phyloP scores from a whole-genome alignment of 352 stramenopile species.

The Phytopythium kandeliae region DNA sequence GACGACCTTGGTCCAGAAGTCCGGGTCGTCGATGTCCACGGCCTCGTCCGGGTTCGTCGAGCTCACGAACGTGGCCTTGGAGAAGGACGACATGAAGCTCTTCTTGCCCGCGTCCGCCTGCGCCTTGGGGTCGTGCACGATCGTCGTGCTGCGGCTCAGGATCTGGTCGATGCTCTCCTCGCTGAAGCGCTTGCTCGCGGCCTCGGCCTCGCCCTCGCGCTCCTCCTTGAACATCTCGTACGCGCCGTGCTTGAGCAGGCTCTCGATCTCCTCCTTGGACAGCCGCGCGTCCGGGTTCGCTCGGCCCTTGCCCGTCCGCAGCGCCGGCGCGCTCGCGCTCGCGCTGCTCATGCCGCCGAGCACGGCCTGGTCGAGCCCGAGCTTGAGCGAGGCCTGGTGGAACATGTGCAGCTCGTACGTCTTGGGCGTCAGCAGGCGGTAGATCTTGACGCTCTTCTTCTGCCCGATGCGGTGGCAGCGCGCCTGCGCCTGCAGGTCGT shows the following conservation, averaged over 20 bases:
- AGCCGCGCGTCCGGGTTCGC: conserved; percentile 45
- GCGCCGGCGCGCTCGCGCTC: conserved; percentile 18
- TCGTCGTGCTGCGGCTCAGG: conserved; percentile 87
- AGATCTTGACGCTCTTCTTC: conserved; percentile 93
- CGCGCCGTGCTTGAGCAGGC: conserved; percentile 89
- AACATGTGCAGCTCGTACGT: conserved; percentile 95
- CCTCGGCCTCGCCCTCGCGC: conserved; percentile 87
- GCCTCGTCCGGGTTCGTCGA: conserved; percentile 81
- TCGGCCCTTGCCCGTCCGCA: conserved; percentile 26
- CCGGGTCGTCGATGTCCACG: conserved; percentile 90
- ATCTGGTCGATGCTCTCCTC: conserved; percentile 99
- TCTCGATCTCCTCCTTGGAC: conserved; percentile 90
- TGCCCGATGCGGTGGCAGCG: conserved; percentile 92
- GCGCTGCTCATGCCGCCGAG: conserved; percentile 83
- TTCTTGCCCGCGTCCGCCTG: conserved; percentile 42
- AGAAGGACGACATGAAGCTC: conserved; percentile 87
- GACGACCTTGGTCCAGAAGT: conserved; percentile 94
- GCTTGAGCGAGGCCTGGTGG: conserved; percentile 88
- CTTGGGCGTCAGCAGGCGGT: conserved; percentile 87
- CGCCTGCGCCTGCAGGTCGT: conserved; percentile 93
- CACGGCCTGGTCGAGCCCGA: conserved; percentile 90
- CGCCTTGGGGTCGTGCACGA: conserved; percentile 79
- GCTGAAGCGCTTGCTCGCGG: conserved; percentile 94
- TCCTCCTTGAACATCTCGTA: conserved; percentile 94
- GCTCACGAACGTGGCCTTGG: conserved; percentile 91